phyloP scores from a whole-genome alignment of 345 rosid species.

The Melaleuca alternifolia region DNA sequence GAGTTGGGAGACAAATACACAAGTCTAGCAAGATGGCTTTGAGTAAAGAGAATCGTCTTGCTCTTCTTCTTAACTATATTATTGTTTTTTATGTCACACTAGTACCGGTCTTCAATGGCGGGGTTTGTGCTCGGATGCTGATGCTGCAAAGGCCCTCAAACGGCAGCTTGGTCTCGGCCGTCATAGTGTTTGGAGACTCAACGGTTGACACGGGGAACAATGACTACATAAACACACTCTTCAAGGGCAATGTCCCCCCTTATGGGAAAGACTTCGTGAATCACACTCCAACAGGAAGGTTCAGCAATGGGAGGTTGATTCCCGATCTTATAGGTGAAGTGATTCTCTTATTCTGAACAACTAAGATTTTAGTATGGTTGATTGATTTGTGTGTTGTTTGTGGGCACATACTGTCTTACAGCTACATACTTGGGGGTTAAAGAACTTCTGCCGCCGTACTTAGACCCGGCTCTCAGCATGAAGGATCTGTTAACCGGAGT shows the following conservation, averaged over 20 bases:
- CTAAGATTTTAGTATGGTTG: not conserved
- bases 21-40: not conserved
- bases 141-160: not conserved
- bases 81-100: not conserved
- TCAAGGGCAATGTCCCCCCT: constrained; percentile 3
- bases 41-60: not conserved
- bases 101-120: not conserved
- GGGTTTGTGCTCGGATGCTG: not conserved
- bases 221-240: not conserved
- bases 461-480: constrained; percentile 1
- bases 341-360: not conserved
- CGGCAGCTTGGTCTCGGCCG: not conserved
- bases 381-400: not conserved
- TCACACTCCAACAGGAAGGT: constrained; percentile 6
- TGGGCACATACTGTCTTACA: not conserved
- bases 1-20: not conserved
- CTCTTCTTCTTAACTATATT: not conserved
- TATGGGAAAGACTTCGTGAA: constrained; percentile 7
- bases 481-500: constrained; percentile 12
- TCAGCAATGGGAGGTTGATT: constrained; percentile 10
- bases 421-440: constrained; percentile 6
- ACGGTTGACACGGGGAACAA: constrained; percentile 15
- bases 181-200: constrained; percentile 14
- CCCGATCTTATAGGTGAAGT: constrained; percentile 3
- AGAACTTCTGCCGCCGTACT: constrained; percentile 5